A percentile compares a stretch with the other conserved stretches of the same genome.
Evolutionary conservation across 306 rosid genomes (phyloP).

Genomic region (Lathyrus aphaca): DNA sequence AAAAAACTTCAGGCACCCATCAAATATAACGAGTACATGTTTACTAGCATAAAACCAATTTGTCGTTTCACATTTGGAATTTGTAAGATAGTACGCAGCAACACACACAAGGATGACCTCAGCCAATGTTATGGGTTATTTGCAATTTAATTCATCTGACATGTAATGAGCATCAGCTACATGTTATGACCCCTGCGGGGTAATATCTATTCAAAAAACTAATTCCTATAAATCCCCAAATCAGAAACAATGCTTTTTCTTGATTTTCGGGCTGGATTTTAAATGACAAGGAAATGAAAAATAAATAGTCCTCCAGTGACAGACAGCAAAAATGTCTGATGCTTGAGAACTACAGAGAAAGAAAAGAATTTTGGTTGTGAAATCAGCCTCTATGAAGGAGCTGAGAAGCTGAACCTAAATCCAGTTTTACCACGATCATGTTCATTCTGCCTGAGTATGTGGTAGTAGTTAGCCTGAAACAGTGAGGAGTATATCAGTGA

Average conservation of each 20-base stretch:
- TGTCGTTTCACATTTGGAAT: conserved; percentile 9
- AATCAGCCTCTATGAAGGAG: conserved; percentile 61
- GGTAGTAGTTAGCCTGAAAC: conserved; percentile 81
- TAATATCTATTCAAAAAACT: conserved; percentile 27
- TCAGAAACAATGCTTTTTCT: conserved; percentile 42
- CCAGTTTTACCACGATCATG: conserved; percentile 86
- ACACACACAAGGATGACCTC: conserved; percentile 23
- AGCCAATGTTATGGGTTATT: conserved; percentile 32
- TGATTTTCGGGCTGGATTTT: conserved; percentile 43
- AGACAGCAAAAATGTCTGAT: conserved; percentile 30
- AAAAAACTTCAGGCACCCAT: conserved; percentile 5
- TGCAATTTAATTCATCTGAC: conserved; percentile 35
- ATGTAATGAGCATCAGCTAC: conserved; percentile 29
- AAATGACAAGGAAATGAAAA: conserved; percentile 41
- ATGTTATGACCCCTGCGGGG: conserved; percentile 34
- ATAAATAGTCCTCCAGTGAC: conserved; percentile 23
- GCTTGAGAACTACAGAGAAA: conserved; percentile 35
- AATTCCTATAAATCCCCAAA: conserved; percentile 42
- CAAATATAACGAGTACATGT: conserved; percentile 1
- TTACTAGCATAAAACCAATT: background rate
- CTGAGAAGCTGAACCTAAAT: conserved; percentile 91
- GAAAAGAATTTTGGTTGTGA: conserved; percentile 38
- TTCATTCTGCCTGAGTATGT: conserved; percentile 69
- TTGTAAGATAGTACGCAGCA: conserved; percentile 16
- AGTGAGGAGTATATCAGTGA: conserved; percentile 39